Conservation (phyloP, 257 asterid species). For the Galeopsis tetrahit region DNA sequence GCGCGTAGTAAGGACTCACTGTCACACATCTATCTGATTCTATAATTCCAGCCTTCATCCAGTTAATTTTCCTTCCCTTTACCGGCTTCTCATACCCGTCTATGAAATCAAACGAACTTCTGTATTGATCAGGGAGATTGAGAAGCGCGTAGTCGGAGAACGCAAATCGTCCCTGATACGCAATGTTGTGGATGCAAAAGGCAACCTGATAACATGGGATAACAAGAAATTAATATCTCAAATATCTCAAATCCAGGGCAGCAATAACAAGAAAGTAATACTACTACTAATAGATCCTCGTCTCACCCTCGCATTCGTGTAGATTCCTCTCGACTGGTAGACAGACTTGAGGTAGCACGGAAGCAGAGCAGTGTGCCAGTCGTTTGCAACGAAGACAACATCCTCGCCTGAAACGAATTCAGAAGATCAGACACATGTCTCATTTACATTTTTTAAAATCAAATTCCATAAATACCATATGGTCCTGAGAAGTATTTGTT, state of each 20-base stretch:
- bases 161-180: conserved; percentile 92
- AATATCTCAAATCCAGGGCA: too few relatives aligned
- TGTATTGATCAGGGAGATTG: conserved; percentile 75
- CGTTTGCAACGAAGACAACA: conserved; percentile 87
- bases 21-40: conserved; percentile 72
- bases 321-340: conserved; percentile 86
- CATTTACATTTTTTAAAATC: background rate
- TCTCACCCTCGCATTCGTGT: conserved; percentile 71
- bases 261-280: too few relatives aligned
- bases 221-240: too few relatives aligned
- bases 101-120: conserved; percentile 85
- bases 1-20: conserved; percentile 91
- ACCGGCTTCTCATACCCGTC: conserved; percentile 92
- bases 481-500: conserved; percentile 84
- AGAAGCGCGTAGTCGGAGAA: conserved; percentile 79
- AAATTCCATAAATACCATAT: conserved; percentile 56
- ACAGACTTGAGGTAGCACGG: conserved; percentile 87
- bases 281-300: background rate
- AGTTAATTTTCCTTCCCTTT: conserved; percentile 92
- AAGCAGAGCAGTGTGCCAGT: conserved; percentile 94
- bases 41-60: conserved; percentile 93
- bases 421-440: conserved; percentile 17
- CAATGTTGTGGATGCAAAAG: conserved; percentile 98
- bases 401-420: conserved; percentile 66
- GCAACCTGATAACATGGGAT: conserved; percentile 53